phyloP scores from a whole-genome alignment of 2,329 filamentous ascomycete genomes.

The Curvularia sp. region DNA sequence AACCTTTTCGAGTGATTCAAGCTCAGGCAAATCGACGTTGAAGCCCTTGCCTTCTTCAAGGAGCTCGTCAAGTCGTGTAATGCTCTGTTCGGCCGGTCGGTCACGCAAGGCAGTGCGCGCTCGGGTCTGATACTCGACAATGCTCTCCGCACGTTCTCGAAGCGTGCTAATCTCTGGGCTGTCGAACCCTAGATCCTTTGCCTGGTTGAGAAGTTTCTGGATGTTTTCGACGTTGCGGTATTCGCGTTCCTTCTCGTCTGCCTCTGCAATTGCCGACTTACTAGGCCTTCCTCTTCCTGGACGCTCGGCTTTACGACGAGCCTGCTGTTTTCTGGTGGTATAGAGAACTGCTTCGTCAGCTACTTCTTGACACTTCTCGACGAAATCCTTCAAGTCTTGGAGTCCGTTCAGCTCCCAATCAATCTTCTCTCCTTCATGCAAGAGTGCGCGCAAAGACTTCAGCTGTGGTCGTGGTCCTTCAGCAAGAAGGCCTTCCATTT shows the following conservation, averaged over 20 bases:
- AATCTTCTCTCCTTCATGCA: conserved; percentile 95
- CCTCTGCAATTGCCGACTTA: conserved; percentile 67
- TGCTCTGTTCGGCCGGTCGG: conserved; percentile 54
- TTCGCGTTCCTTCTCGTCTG: conserved; percentile 83
- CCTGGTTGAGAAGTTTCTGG: conserved; percentile 79
- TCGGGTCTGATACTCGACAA: conserved; percentile 82
- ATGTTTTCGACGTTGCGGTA: conserved; percentile 89
- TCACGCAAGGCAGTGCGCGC: conserved; percentile 75
- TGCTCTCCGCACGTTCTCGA: conserved; percentile 82
- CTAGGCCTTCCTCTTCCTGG: conserved; percentile 78
- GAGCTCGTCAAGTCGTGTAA: conserved; percentile 83
- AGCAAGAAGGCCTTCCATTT: conserved; percentile 82
- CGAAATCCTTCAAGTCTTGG: conserved; percentile 82
- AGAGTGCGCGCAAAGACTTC: conserved; percentile 80
- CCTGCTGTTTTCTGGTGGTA: conserved; percentile 96
- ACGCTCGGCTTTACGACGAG: conserved; percentile 92
- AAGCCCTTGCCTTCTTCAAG: conserved; percentile 89
- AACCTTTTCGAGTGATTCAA: conserved; percentile 79
- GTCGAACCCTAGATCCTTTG: conserved; percentile 88
- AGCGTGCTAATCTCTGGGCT: conserved; percentile 88
- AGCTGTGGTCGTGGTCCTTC: conserved; percentile 85
- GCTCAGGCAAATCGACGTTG: conserved; percentile 88
- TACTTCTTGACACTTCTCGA: conserved; percentile 96
- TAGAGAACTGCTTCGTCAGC: conserved; percentile 96
- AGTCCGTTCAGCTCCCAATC: conserved; percentile 87